Percentiles rank a stretch among this genome's conserved stretches.
phyloP scores from a whole-genome alignment of 2,329 filamentous ascomycete genomes.

The Penicillium sp. region DNA sequence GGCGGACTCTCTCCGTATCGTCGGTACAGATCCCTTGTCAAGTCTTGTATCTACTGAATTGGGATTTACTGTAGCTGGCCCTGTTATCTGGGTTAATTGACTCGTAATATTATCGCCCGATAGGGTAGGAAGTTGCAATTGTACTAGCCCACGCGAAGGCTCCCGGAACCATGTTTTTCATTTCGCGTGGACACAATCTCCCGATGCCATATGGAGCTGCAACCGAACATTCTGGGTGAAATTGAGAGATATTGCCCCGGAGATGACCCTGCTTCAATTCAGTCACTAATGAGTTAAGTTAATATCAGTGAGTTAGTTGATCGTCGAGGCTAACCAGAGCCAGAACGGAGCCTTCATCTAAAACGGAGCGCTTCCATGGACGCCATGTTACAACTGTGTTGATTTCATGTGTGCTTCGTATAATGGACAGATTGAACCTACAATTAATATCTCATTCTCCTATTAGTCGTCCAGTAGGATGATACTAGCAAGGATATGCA shows the following conservation, averaged over 20 bases:
- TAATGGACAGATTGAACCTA: neutral
- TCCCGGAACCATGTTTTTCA: neutral
- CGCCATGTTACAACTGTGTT: neutral
- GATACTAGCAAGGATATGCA: neutral
- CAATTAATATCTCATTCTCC: neutral
- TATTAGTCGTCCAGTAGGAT: neutral
- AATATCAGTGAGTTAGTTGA: neutral
- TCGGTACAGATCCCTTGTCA: neutral
- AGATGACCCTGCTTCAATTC: neutral
- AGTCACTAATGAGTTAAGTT: neutral
- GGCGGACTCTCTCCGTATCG: neutral
- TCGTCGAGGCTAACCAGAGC: neutral
- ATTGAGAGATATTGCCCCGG: neutral
- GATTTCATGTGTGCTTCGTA: neutral
- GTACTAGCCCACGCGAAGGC: neutral
- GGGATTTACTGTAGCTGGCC: neutral
- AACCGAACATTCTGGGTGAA: neutral
- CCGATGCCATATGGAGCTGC: constrained; percentile 3
- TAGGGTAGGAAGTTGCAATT: neutral
- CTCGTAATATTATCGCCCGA: neutral
- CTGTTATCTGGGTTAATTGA: neutral
- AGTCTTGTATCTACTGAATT: neutral
- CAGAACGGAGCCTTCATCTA: neutral
- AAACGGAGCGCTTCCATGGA: neutral
- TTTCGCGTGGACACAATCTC: constrained; percentile 1